Evolutionary conservation across 2,329 filamentous ascomycete species (phyloP), one percentile per base, ranked within the genome.

Genomic region (Macroventuria anomochaeta): DNA sequence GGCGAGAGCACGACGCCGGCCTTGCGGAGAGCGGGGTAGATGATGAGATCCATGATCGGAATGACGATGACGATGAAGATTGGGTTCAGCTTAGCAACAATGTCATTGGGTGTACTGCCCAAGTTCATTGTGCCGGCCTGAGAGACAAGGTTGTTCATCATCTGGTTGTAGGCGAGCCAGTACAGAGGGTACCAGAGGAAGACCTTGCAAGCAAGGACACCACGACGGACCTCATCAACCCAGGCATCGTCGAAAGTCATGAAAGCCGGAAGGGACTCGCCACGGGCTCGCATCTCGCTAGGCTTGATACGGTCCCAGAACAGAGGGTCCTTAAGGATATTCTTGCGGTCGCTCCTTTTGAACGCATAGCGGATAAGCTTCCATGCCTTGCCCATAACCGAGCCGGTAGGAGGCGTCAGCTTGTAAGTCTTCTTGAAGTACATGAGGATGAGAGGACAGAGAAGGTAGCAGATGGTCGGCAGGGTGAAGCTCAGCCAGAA

Each of bases 221-320:
- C 88, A 72, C 89, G 86, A 46, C 81, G 80, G 39, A 92, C 85
- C 69, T 92, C 88, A 49, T 91, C 88, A 6, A 92, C 88, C 88
- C 88, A 92, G 53, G 84, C 84, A 61, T 92, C 89, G 57, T 92
- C 88, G 61, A 90, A 92, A 0, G 86, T 90, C 87, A 91, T 91
- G 88, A 88, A 91, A 0, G 59, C 43, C 0, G 88, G 88, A 28
- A 84, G 82, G 49, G 80, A 67, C 0, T 75, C 73, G 5, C 81
- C 76, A 36, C 55, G 59, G 7, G 62, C 64, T 12, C 53, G 61
- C 8, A 72, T 38, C 8, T 52, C 48, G 39, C 60, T 88, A 3
- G 88, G 88, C 74, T 88, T 88, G 53, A 84, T 81, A 1, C 75
- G 65, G 21, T 88, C 82, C 85, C 87, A 90, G 73, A 88, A 81